Conservation (phyloP, 139 green algal genomes). For the Chlorella sp. region DNA sequence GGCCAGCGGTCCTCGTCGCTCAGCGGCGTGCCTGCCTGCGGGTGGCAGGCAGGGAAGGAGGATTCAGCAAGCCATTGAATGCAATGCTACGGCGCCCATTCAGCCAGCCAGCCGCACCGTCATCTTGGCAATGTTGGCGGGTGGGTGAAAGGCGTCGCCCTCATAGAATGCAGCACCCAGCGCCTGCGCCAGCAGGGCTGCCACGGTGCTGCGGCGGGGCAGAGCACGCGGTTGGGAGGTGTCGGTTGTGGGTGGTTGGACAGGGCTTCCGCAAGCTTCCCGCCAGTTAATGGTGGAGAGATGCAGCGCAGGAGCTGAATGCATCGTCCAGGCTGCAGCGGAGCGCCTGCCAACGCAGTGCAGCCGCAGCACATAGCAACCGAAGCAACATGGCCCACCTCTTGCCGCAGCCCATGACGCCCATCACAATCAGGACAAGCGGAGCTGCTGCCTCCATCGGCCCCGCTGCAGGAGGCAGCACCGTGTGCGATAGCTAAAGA, state of each 20-base stretch:
- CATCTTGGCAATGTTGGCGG: conserved; percentile 21
- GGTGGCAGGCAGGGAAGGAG: background rate
- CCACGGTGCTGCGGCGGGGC: conserved; percentile 17
- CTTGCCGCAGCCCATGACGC: conserved; percentile 44
- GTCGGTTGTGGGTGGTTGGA: background rate
- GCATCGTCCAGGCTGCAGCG: no score
- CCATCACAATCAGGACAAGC: background rate
- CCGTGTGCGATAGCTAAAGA: background rate
- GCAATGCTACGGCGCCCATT: background rate
- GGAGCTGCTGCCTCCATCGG: background rate
- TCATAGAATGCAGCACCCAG: conserved; percentile 32
- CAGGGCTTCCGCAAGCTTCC: no score
- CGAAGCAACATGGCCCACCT: conserved; percentile 27
- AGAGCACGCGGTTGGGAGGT: background rate
- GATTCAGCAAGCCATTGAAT: background rate
- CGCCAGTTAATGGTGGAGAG: no score
- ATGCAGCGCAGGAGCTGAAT: no score
- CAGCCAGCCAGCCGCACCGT: background rate
- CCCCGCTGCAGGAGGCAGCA: no score
- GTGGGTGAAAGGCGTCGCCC: conserved; percentile 36
- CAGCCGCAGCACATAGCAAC: background rate
- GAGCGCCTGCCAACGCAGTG: background rate
- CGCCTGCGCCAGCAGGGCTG: background rate
- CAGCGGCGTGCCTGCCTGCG: conserved; percentile 20
- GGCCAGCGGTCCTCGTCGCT: conserved; percentile 38